These are phyloP conservation scores for Gynostemma pentaphyllum DNA, from an alignment of 306 rosid species.

Conservation along the genomic window DNA sequence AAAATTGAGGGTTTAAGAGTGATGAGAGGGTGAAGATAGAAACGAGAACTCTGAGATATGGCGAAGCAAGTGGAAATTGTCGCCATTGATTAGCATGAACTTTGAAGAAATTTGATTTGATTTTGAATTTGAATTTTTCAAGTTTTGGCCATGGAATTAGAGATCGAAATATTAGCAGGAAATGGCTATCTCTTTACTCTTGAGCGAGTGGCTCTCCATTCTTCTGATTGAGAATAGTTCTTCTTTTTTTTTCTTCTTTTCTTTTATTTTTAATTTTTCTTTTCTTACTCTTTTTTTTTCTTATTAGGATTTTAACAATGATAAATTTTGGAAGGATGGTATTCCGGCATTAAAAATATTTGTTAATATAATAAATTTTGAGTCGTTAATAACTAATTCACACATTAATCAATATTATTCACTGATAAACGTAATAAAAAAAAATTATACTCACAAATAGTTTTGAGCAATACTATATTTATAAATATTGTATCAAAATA, in stretches of 20 bases:
- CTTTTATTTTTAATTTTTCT: too few species aligned
- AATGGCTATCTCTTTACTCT: not conserved
- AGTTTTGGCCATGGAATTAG: slow-evolving; percentile 29
- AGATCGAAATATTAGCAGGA: not conserved
- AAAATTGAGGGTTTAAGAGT: slow-evolving; percentile 18
- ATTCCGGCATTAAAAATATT: too few species aligned
- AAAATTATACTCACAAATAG: too few species aligned
- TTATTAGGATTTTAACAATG: too few species aligned
- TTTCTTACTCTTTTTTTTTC: not conserved
- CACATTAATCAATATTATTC: too few species aligned
- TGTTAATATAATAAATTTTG: too few species aligned
- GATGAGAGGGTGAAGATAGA: slow-evolving; percentile 14
- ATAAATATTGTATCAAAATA: too few species aligned
- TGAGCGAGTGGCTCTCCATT: slow-evolving; percentile 31
- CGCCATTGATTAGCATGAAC: slow-evolving; percentile 35
- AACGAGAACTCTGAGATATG: slow-evolving; percentile 28
- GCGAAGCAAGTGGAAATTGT: slow-evolving; percentile 54
- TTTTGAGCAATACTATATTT: too few species aligned
- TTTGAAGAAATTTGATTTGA: too few species aligned
- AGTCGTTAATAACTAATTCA: too few species aligned
- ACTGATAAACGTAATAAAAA: too few species aligned
- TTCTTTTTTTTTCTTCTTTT: not conserved
- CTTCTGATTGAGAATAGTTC: slow-evolving; percentile 12
- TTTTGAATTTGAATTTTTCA: slow-evolving; percentile 11
- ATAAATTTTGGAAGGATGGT: too few species aligned